Evolutionary conservation across 768 basidiomycete species (phyloP), one percentile per base, ranked within the genome.

Genomic region (Boletus fagicola): DNA sequence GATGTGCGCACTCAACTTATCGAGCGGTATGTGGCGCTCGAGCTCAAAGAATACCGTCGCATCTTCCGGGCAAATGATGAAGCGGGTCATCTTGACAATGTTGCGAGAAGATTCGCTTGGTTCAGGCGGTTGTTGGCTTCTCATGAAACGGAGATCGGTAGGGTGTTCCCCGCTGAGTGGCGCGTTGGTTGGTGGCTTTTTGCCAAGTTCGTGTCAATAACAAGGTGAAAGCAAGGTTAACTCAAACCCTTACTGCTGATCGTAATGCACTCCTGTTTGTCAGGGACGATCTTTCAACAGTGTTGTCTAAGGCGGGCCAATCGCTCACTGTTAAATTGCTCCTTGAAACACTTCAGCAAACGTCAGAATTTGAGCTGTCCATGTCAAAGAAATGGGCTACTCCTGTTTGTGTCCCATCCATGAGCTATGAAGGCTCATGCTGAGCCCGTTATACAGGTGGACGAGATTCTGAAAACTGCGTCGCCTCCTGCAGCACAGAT

Each of bases 1-100:
- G 96, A 98, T 57, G 87, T 92, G 57, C 87, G 90, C 68, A 77
- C 71, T 11, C 86, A 90, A 54, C 80, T 97, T 53, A 79, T 98
- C 13, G 92, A 95, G 51, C 87, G 94, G 51, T 97, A 97, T 65
- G 86, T 92, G 22, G 84, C 88, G 11, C 80, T 95, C 16, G 92
- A 97, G 63, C 80, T 99, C 26, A 92, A 93, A 68, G 97, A 98
- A 69, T 99, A 98, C 69, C 87, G 94, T 12, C 87, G 94, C 22
- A 95, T 99, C 68, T 98, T 99, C 75, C 85, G 90, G 49, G 84
- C 90, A 8, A 87, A 86, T 6, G 94, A 97, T 61, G 97, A 98
- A 73, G 94, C 97, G 2, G 97, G 96, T 4, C 93, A 97, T 65
- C 78, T 99, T 46, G 97, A 99, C 75, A 99, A 99, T 62, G 80